Percentiles rank a stretch among this genome's conserved stretches.
phyloP scores from a whole-genome alignment of 495 filamentous ascomycete species.

The Astrocystis sublimbata region DNA sequence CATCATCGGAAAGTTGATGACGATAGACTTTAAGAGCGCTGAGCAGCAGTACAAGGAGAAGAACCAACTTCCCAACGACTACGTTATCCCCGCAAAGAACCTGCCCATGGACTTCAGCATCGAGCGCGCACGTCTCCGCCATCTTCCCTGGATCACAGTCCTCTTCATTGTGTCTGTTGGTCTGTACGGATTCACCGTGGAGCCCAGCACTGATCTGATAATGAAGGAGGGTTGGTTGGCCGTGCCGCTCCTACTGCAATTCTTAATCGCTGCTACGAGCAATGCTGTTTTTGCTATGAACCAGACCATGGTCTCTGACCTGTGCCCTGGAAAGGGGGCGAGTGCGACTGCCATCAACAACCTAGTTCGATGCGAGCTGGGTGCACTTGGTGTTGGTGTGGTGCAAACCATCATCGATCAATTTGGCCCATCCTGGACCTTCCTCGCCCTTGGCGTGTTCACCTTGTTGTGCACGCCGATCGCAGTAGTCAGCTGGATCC shows the following conservation, averaged over 20 bases:
- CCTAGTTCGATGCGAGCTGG: background rate
- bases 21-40: background rate
- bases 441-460: background rate
- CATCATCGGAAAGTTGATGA: background rate
- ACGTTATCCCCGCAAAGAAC: background rate
- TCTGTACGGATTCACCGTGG: background rate
- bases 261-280: background rate
- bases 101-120: background rate
- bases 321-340: background rate
- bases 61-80: background rate
- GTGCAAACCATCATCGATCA: background rate
- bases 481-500: background rate
- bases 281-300: background rate
- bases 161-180: background rate
- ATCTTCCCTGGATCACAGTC: background rate
- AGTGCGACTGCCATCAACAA: background rate
- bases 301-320: background rate
- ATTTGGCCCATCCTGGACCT: background rate
- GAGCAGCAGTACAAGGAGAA: background rate
- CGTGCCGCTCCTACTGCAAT: background rate
- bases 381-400: background rate
- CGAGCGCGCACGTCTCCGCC: background rate
- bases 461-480: background rate
- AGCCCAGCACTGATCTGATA: background rate
- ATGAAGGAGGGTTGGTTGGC: background rate